Evolutionary conservation across 768 basidiomycete species (phyloP).

Genomic region (Exidia glandulosa): DNA sequence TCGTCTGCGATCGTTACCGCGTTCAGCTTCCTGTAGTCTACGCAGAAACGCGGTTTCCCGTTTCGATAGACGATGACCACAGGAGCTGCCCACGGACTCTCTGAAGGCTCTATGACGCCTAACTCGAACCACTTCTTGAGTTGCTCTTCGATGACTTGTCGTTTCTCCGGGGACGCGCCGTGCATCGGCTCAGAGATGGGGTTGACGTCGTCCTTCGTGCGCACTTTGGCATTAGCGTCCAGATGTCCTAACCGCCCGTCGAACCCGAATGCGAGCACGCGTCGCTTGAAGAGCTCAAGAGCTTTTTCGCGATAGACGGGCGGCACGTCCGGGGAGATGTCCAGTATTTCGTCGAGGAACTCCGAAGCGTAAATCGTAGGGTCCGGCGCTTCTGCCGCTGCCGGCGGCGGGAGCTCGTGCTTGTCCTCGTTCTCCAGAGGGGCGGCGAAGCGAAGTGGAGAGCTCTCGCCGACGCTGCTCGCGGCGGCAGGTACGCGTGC

Average conservation of each 20-base stretch:
- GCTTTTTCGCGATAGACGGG: conserved; percentile 2
- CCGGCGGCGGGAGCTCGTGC: conserved; percentile 14
- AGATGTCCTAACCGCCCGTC: conserved; percentile 22
- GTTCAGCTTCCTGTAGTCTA: conserved; percentile 25
- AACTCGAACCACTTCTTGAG: conserved; percentile 21
- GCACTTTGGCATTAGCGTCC: conserved; percentile 14
- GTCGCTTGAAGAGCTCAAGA: conserved; percentile 7
- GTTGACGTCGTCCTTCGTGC: conserved; percentile 12
- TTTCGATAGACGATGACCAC: conserved; percentile 27
- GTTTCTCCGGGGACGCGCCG: conserved; percentile 12
- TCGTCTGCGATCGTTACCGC: too few species aligned
- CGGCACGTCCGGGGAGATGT: conserved; percentile 13
- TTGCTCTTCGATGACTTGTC: conserved; percentile 20
- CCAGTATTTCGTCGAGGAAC: conserved; percentile 5
- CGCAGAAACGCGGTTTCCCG: conserved; percentile 24
- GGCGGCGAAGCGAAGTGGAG: conserved; percentile 7
- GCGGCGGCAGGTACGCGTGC: not conserved
- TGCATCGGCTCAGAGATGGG: conserved; percentile 15
- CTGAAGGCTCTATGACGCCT: conserved; percentile 29
- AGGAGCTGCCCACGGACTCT: conserved; percentile 27
- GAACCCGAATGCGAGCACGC: conserved; percentile 19
- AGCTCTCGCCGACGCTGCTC: not conserved
- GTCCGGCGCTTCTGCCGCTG: conserved; percentile 12
- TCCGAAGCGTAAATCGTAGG: not conserved
- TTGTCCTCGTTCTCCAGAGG: conserved; percentile 16